Evolutionary conservation across 2,329 filamentous ascomycete genomes (phyloP).

Genomic region (Fusarium devonianum): DNA sequence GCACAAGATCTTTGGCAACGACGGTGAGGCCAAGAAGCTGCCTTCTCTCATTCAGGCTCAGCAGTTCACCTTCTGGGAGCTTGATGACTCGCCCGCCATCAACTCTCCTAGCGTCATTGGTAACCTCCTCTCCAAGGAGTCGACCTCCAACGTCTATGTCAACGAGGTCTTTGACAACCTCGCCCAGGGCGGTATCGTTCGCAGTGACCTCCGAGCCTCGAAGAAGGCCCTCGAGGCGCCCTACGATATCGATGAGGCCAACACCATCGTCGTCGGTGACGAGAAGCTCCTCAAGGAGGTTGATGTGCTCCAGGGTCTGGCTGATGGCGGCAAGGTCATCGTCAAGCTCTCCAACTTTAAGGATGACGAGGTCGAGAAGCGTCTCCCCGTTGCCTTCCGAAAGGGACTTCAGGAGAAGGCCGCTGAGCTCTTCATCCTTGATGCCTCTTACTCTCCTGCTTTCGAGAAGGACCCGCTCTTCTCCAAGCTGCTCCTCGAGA

Average conservation of each 20-base stretch:
- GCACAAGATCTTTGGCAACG: constrained; percentile 60
- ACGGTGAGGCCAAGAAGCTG: constrained; percentile 55
- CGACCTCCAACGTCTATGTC: constrained; percentile 66
- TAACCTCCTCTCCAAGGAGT: constrained; percentile 73
- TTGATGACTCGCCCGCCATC: constrained; percentile 75
- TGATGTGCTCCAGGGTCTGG: constrained; percentile 74
- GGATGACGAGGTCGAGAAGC: constrained; percentile 89
- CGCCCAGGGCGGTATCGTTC: constrained; percentile 77
- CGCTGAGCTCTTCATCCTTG: constrained; percentile 76
- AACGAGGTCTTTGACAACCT: constrained; percentile 71
- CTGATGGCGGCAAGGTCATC: constrained; percentile 74
- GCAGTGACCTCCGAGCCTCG: constrained; percentile 85
- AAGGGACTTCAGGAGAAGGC: constrained; percentile 75
- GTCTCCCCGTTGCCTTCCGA: constrained; percentile 73
- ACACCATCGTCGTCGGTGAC: constrained; percentile 80
- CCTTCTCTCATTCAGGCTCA: constrained; percentile 65
- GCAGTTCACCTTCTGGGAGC: constrained; percentile 94
- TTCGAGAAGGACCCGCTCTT: constrained; percentile 71
- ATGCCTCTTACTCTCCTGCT: constrained; percentile 72
- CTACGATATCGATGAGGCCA: constrained; percentile 80
- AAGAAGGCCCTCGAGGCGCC: constrained; percentile 84
- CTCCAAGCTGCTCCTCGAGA: constrained; percentile 73
- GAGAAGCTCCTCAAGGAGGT: constrained; percentile 82
- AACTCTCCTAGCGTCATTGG: constrained; percentile 69
- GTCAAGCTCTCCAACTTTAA: constrained; percentile 81